Evolutionary conservation across 2,329 filamentous ascomycete genomes (phyloP), one percentile per base, ranked within the genome.

Genomic region (Colletotrichum sp.): DNA sequence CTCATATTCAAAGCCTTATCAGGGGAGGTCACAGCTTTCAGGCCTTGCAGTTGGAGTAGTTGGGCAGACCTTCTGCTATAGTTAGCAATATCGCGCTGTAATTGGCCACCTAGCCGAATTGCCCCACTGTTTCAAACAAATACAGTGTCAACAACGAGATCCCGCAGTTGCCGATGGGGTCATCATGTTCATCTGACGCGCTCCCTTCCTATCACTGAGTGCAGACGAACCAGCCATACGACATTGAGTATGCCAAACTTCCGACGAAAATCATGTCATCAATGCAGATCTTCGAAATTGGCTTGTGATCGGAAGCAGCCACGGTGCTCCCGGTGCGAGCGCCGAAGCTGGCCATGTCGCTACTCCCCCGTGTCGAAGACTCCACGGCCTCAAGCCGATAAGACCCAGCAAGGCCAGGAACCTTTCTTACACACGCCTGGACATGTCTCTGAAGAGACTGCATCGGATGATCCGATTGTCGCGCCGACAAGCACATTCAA

Each of bases 241-340:
- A n/a, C n/a, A 0, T 21, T 1, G 4, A 61, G 8, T 34, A 61
- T 61, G 59, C 59, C 59, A 5, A 61, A 61, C 59, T 61, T 61
- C 28, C 59, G 59, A n/a, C 59, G 59, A 26, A 61, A 61, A 32
- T 61, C 28, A 8, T 61, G 59, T 30, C 59, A 61, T 61, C 59
- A 61, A 61, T 61, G 59, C 28, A 61, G 59, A 32, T 61, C 59
- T 15, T 61, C 59, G 18, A 61, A 61, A 32, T 15, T 61, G 5
- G 59, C 59, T 13, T 61, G 59, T 30, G 59, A 61, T 30, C 59
- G 59, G 59, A 61, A 61, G 28, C 59, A 61, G 28, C 59, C 59
- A 12, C 26, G 28, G 2, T 61, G 59, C 28, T 61, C 59, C 18
- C 59, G 59, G 18, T 61, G 59, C 28, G 59, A 61, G 28, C 59